Evolutionary conservation across 2,329 filamentous ascomycete species (phyloP).

Genomic region (Calonectria pseudoturangicola): DNA sequence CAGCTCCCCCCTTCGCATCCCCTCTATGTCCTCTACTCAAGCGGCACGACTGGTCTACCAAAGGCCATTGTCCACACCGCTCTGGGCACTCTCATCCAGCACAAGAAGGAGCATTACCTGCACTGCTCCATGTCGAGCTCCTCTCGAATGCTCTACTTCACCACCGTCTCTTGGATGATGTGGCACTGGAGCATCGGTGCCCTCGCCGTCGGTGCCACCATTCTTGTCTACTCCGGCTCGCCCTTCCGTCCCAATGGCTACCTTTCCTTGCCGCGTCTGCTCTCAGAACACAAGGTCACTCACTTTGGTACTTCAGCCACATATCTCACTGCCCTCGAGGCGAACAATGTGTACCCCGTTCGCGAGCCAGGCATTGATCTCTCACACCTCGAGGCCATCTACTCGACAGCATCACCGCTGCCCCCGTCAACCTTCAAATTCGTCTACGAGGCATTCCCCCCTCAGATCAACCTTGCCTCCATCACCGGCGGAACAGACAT

Average conservation of each 20-base stretch:
- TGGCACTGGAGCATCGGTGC: slow-evolving; percentile 97
- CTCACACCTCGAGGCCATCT: slow-evolving; percentile 85
- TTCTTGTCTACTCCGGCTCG: slow-evolving; percentile 94
- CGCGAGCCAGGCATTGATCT: slow-evolving; percentile 74
- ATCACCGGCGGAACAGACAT: slow-evolving; percentile 99
- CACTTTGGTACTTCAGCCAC: slow-evolving; percentile 97
- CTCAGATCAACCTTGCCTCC: slow-evolving; percentile 88
- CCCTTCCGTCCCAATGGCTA: slow-evolving; percentile 89
- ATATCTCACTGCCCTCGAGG: slow-evolving; percentile 93
- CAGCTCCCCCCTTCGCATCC: slow-evolving; percentile 90
- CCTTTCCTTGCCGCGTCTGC: slow-evolving; percentile 87
- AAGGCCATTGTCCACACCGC: slow-evolving; percentile 97
- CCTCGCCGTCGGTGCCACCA: slow-evolving; percentile 86
- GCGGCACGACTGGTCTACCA: slow-evolving; percentile 89
- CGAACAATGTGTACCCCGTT: slow-evolving; percentile 78
- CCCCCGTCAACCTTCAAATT: slow-evolving; percentile 95
- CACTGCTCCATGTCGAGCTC: slow-evolving; percentile 86
- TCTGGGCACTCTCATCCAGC: slow-evolving; percentile 92
- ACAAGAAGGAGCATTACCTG: slow-evolving; percentile 96
- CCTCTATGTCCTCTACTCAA: slow-evolving; percentile 94
- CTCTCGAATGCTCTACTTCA: slow-evolving; percentile 93
- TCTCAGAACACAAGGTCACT: slow-evolving; percentile 87
- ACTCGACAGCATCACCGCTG: slow-evolving; percentile 93
- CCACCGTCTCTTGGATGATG: slow-evolving; percentile 99
- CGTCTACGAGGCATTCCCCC: slow-evolving; percentile 88